Evolutionary conservation across 768 basidiomycete genomes (phyloP).

Genomic region (Epithele typhae): DNA sequence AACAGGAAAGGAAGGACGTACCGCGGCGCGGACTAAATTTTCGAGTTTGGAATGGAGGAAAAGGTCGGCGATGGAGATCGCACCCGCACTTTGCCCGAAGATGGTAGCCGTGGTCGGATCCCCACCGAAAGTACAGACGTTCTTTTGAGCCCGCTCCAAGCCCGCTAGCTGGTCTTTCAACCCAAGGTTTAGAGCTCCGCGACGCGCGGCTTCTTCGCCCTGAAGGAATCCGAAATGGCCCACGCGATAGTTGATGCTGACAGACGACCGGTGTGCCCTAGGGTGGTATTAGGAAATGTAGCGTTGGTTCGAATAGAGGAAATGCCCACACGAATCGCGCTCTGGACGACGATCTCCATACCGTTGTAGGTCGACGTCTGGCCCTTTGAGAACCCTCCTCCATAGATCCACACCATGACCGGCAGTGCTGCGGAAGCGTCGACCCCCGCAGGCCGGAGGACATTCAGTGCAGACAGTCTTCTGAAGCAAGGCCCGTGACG

Average conservation of each 20-base stretch:
- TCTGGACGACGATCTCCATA: neutral
- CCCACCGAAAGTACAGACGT: constrained; percentile 65
- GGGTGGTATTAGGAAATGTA: neutral
- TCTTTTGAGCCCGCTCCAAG: constrained; percentile 59
- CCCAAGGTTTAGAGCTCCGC: constrained; percentile 46
- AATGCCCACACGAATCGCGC: constrained; percentile 2
- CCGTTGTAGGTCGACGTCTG: neutral
- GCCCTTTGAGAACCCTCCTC: constrained; percentile 30
- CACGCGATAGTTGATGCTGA: constrained; percentile 47
- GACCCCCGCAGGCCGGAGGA: no score
- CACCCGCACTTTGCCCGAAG: constrained; percentile 38
- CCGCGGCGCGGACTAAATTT: constrained; percentile 20
- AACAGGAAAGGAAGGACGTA: constrained; percentile 2
- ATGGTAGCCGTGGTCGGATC: constrained; percentile 39
- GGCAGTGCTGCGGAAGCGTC: no score
- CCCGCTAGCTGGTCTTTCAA: constrained; percentile 80
- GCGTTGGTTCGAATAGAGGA: neutral
- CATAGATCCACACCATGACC: no score
- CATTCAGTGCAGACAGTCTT: no score
- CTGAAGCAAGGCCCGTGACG: no score
- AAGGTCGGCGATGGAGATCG: constrained; percentile 29
- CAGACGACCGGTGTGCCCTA: constrained; percentile 32
- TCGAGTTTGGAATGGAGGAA: constrained; percentile 25
- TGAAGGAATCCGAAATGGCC: constrained; percentile 46
- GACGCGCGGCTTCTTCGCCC: constrained; percentile 36